These are phyloP conservation scores for Aspergillus spinulosporus DNA, from an alignment of 2,329 filamentous ascomycete genomes.

Conservation along the genomic window DNA sequence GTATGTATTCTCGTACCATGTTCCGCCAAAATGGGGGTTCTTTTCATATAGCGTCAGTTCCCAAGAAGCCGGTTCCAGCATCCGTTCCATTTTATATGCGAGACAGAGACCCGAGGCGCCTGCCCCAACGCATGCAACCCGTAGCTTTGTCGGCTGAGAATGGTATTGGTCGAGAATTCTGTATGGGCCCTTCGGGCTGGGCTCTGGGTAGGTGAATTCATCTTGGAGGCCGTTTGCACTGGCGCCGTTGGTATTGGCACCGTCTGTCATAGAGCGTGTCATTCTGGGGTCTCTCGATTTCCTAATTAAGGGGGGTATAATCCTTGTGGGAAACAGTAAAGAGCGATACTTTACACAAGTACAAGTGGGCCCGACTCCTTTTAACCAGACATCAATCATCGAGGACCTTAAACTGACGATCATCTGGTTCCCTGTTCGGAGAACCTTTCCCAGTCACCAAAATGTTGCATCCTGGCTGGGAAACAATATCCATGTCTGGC, in stretches of 20 bases:
- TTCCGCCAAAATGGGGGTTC: constrained; percentile 9
- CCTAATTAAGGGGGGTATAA: no score
- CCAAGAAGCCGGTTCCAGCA: not conserved
- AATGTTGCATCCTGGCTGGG: not conserved
- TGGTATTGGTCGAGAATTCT: not conserved
- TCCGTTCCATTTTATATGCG: not conserved
- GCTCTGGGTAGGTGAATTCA: not conserved
- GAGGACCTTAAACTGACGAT: not conserved
- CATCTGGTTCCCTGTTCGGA: not conserved
- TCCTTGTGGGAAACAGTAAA: not conserved
- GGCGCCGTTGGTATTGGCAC: not conserved
- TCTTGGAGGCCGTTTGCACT: not conserved
- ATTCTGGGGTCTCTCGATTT: not conserved
- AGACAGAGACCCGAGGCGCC: not conserved
- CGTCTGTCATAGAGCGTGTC: not conserved
- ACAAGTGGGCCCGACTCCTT: not conserved
- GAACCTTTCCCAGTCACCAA: not conserved
- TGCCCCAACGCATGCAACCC: not conserved
- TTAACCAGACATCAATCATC: not conserved
- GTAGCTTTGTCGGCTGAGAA: not conserved
- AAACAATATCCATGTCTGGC: constrained; percentile 1
- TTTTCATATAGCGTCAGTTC: not conserved
- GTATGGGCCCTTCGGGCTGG: not conserved
- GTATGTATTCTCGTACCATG: constrained; percentile 10
- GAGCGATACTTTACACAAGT: not conserved